Conservation (phyloP, 192 early-diverging fungal species). For the Irineochytrium annulatum region DNA sequence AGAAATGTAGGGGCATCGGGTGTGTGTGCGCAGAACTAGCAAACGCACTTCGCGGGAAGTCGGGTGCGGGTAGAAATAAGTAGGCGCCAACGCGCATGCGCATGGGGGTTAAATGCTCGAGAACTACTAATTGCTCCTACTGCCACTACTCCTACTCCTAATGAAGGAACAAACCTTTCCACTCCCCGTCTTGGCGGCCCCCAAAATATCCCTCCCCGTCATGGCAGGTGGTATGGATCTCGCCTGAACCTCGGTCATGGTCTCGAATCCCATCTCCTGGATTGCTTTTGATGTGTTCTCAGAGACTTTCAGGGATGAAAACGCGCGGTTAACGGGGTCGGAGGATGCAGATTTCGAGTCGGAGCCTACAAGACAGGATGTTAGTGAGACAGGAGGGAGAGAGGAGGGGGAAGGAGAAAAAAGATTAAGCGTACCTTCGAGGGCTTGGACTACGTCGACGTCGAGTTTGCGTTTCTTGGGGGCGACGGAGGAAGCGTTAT, state of each 20-base stretch:
- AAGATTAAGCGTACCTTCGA: conserved; percentile 17
- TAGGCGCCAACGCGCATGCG: too few relatives aligned
- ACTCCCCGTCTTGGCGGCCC: conserved; percentile 96
- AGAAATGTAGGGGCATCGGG: neutral
- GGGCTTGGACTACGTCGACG: neutral
- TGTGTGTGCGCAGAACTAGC: neutral
- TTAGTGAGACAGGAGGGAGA: neutral
- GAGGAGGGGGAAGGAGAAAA: neutral
- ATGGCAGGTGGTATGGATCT: conserved; percentile 90
- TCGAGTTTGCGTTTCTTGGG: too few relatives aligned
- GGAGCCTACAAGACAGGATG: neutral
- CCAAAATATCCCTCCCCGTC: conserved; percentile 95
- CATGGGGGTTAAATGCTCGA: too few relatives aligned
- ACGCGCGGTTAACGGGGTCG: conserved; percentile 50
- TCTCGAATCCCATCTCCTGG: conserved; percentile 82
- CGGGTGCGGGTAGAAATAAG: too few relatives aligned
- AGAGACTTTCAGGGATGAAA: conserved; percentile 72
- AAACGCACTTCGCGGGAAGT: too few relatives aligned
- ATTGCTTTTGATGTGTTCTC: conserved; percentile 78
- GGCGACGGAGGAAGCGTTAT: neutral
- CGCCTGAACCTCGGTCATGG: conserved; percentile 98
- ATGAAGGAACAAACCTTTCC: too few relatives aligned
- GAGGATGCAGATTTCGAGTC: neutral
- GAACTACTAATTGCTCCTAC: too few relatives aligned
- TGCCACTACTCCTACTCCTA: too few relatives aligned